Evolutionary conservation across 345 rosid genomes (phyloP).

Genomic region (Eucalyptus albens): DNA sequence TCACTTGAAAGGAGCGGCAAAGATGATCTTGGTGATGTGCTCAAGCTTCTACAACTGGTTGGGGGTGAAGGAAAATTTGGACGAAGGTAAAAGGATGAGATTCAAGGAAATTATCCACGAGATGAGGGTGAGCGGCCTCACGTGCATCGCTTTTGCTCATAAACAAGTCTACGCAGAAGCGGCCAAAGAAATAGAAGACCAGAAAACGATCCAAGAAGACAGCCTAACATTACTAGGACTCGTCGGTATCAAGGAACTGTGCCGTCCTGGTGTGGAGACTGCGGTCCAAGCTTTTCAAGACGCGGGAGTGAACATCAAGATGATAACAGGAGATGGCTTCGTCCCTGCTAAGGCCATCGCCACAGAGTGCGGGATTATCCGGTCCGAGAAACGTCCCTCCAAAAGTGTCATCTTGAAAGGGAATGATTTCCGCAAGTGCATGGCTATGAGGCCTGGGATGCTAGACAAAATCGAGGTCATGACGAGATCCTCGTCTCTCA

Average conservation of each 20-base stretch:
- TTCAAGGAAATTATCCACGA: conserved; percentile 37
- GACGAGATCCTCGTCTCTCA: conserved; percentile 70
- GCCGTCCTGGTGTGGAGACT: conserved; percentile 43
- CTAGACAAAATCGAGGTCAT: conserved; percentile 57
- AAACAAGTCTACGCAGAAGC: conserved; percentile 4
- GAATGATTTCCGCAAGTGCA: conserved; percentile 38
- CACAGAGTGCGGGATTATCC: conserved; percentile 60
- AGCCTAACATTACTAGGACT: conserved; percentile 37
- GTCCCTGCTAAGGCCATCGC: conserved; percentile 75
- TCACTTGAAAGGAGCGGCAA: conserved; percentile 83
- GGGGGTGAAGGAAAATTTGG: conserved; percentile 18
- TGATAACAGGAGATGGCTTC: conserved; percentile 54
- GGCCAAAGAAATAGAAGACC: neutral
- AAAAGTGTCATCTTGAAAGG: conserved; percentile 42
- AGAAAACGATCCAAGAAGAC: conserved; percentile 24
- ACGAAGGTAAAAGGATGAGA: conserved; percentile 2
- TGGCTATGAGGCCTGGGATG: conserved; percentile 18
- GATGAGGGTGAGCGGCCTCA: conserved; percentile 55
- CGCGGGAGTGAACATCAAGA: conserved; percentile 22
- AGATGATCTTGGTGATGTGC: conserved; percentile 62
- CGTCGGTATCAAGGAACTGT: conserved; percentile 67
- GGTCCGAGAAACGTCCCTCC: conserved; percentile 3
- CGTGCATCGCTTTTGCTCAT: conserved; percentile 24
- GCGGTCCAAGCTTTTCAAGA: conserved; percentile 55
- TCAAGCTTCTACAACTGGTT: conserved; percentile 38